Base-by-base conservation (phyloP, 2,329 filamentous ascomycete species). In the Fusarium anguioides region DNA sequence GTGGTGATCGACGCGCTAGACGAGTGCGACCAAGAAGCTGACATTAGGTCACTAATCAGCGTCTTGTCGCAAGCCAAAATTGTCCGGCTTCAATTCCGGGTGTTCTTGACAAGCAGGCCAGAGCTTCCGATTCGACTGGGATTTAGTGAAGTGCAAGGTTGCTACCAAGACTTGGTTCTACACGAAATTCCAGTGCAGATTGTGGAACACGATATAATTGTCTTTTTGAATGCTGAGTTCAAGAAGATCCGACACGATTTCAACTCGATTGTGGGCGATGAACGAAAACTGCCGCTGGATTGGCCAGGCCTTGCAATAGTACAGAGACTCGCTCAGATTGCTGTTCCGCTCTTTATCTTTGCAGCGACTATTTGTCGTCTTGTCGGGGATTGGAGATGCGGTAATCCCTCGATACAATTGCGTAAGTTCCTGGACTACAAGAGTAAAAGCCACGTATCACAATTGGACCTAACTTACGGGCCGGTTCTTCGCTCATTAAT, bases 201-300 rank as follows among this genome's bases (percentile, higher is more conserved):
- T 2, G 71, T 83, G 5, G 55, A 76, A 47, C 69, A 74, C 1
- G 82, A 84, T 36, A 78, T 84, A 37, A 1, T 4, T 7, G 17
- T 1, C 18, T 48, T 48, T 10, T 26, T 48, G 10, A 0, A 4
- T 0, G 14, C 18, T 9, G 45, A 26, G 37, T 2, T 17, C 26
- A 0, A 26, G 1, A 6, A 17, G 2, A 48, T 48, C 0, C 37
- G 31, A 46, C n/a, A 2, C 6, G 2, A 11, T 1, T 46, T 27
- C 18, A 3, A 46, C 10, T 1, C 7, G 4, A 31, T 29, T 1
- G 1, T 23, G 6, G 1, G 11, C 0, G 42, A 46, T 4, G 1
- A 1, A 18, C 42, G 42, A 5, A 48, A 4, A 5, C 1, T 48
- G 4, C 12, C 31, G 2, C 1, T 1, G 2, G 7, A 48, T 9